Evolutionary conservation across 176 grass and related monocot species (phyloP).

Genomic region (Microstegium vimineum): DNA sequence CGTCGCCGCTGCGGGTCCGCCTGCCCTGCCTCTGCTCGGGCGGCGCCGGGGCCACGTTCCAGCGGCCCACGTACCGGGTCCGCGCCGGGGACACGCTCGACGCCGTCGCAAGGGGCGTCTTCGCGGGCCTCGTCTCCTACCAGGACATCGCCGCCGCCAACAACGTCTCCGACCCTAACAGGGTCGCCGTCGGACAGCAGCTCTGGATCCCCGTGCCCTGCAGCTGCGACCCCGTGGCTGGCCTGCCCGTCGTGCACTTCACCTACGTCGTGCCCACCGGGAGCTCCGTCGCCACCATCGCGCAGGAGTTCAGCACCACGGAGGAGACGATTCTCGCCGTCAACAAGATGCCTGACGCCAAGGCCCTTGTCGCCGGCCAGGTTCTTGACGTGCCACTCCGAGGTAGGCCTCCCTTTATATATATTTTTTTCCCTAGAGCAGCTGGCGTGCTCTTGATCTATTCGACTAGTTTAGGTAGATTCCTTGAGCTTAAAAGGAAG

Average conservation of each 20-base stretch:
- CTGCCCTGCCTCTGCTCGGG: slow-evolving; percentile 87
- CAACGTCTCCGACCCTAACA: slow-evolving; percentile 63
- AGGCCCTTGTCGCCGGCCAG: slow-evolving; percentile 66
- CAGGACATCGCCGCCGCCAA: slow-evolving; percentile 84
- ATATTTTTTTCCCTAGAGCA: background rate
- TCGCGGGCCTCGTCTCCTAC: slow-evolving; percentile 65
- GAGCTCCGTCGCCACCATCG: slow-evolving; percentile 46
- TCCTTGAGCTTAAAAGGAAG: background rate
- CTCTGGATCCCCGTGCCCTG: slow-evolving; percentile 89
- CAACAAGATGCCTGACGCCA: slow-evolving; percentile 71
- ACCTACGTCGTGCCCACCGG: slow-evolving; percentile 56
- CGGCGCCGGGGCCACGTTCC: slow-evolving; percentile 58
- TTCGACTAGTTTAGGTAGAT: background rate
- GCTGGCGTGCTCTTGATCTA: background rate
- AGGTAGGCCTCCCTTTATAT: slow-evolving; percentile 20
- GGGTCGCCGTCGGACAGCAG: slow-evolving; percentile 52
- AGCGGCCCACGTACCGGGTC: slow-evolving; percentile 62
- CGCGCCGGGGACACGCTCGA: slow-evolving; percentile 64
- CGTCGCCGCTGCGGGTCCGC: slow-evolving; percentile 50
- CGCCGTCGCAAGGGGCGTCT: slow-evolving; percentile 42
- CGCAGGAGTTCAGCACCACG: slow-evolving; percentile 54
- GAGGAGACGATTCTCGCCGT: slow-evolving; percentile 41
- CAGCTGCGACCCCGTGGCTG: slow-evolving; percentile 78
- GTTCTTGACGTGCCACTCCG: slow-evolving; percentile 86
- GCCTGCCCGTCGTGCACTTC: slow-evolving; percentile 51